A percentile compares a stretch with the other conserved stretches of the same genome.
Conservation (phyloP, 129 eudicot species). For the Pulicaria dysenterica region DNA sequence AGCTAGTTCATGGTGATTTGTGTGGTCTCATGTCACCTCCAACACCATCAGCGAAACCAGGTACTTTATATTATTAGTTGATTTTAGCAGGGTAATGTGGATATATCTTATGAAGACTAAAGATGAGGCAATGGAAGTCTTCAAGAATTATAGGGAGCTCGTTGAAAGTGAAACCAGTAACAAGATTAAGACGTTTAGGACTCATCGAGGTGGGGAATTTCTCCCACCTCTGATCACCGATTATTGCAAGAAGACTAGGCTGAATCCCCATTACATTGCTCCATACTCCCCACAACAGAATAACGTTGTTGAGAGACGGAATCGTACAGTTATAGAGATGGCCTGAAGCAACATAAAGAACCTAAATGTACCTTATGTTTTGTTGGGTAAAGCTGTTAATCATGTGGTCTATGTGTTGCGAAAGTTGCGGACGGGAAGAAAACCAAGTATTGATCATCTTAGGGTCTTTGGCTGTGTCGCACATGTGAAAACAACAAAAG, state of each 20-base stretch:
- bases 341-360: constrained; percentile 3
- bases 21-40: constrained; percentile 19
- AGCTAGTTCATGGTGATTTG: constrained; percentile 16
- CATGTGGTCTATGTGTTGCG: constrained; percentile 12
- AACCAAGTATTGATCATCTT: not conserved
- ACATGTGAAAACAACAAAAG: not conserved
- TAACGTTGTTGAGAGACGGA: constrained; percentile 14
- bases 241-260: not conserved
- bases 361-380: not conserved
- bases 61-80: constrained; percentile 30
- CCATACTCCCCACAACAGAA: not conserved
- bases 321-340: constrained; percentile 5
- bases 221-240: not conserved
- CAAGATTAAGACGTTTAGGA: not conserved
- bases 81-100: constrained; percentile 28
- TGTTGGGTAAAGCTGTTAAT: constrained; percentile 23
- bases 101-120: constrained; percentile 14
- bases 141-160: not conserved
- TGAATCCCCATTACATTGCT: not conserved
- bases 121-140: constrained; percentile 2
- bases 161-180: constrained; percentile 27
- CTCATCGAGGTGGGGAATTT: constrained; percentile 7
- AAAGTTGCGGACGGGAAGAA: constrained; percentile 20
- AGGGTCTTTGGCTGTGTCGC: constrained; percentile 15
- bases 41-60: not conserved